Evolutionary conservation across 495 filamentous ascomycete species (phyloP), one percentile per base, ranked within the genome.

Genomic region (Clohesyomyces aquaticus): DNA sequence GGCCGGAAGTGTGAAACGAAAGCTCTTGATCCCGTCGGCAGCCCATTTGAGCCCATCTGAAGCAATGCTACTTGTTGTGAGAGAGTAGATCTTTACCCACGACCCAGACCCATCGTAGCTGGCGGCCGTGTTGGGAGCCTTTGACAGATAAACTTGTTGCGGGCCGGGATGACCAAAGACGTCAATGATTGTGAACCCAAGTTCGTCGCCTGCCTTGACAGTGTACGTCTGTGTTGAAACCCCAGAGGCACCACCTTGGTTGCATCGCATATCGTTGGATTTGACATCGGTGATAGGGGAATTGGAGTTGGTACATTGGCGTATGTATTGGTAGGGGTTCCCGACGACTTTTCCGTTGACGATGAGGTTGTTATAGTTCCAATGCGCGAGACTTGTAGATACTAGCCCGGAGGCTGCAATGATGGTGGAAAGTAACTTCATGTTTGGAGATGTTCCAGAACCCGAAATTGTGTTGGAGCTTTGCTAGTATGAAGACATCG

Each of bases 1-100:
- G 60, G 76, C 74, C 18, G 84, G 84, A 59, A 87, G 81, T 45
- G 75, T 82, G 72, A 76, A 79, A 1, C 38, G 12, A 18, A 57
- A 57, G 10, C n/a, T 25, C 16, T 19, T 57, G 21, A 57, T 47
- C 1, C 55, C 55, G 25, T 57, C 32, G 6, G 12, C 25, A 4
- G 55, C 55, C 55, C 55, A 57, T n/a, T 57, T 32, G 6, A 57
- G 35, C 4, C 55, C 55, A 10, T 57, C 19, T 11, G 21, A 21
- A 8, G 55, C 42, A 23, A 47, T 47, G 9, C n/a, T 21, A 14
- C 27, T 57, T 6, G 55, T 57, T 3, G 55, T 57, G 3, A 41
- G 26, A 26, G 29, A 43, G 38, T 57, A 57, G 19, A 57, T 57
- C 58, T 73, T 75, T 59, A 72, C 72, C 73, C 73, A 75, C 8